These are phyloP conservation scores for Phytophthora aleatoria DNA, from an alignment of 352 stramenopile genomes.

Conservation along the genomic window DNA sequence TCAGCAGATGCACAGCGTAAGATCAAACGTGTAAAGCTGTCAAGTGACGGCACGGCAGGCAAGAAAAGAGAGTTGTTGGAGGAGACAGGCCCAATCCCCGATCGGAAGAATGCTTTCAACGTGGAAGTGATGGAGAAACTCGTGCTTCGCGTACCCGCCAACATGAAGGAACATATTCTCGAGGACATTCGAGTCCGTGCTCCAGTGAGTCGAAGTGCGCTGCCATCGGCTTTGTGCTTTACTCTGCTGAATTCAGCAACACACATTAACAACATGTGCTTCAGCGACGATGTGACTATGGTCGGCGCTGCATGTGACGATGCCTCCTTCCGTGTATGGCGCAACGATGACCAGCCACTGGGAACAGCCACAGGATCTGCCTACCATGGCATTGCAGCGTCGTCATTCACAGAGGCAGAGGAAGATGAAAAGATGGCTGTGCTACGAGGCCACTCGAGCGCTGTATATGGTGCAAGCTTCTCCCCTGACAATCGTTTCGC, in stretches of 20 bases:
- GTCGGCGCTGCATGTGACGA: constrained; percentile 77
- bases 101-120: constrained; percentile 75
- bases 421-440: constrained; percentile 75
- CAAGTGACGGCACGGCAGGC: constrained; percentile 28
- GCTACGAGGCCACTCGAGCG: constrained; percentile 73
- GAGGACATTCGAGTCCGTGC: constrained; percentile 68
- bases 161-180: constrained; percentile 71
- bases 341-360: constrained; percentile 78
- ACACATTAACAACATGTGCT: constrained; percentile 85
- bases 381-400: constrained; percentile 50
- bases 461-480: constrained; percentile 87
- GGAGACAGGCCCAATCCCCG: constrained; percentile 61
- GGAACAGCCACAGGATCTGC: constrained; percentile 66
- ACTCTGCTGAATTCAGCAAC: constrained; percentile 79
- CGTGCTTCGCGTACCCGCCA: constrained; percentile 64
- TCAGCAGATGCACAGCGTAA: constrained; percentile 58
- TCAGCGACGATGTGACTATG: constrained; percentile 80
- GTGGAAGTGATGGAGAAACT: constrained; percentile 81
- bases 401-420: constrained; percentile 49
- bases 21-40: constrained; percentile 59
- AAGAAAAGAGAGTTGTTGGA: constrained; percentile 66
- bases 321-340: constrained; percentile 80
- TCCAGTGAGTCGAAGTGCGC: constrained; percentile 47
- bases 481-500: constrained; percentile 88
- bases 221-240: constrained; percentile 80